A percentile compares a stretch with the other conserved stretches of the same genome.
Conservation (phyloP, 345 rosid species). For the Acer negundo region DNA sequence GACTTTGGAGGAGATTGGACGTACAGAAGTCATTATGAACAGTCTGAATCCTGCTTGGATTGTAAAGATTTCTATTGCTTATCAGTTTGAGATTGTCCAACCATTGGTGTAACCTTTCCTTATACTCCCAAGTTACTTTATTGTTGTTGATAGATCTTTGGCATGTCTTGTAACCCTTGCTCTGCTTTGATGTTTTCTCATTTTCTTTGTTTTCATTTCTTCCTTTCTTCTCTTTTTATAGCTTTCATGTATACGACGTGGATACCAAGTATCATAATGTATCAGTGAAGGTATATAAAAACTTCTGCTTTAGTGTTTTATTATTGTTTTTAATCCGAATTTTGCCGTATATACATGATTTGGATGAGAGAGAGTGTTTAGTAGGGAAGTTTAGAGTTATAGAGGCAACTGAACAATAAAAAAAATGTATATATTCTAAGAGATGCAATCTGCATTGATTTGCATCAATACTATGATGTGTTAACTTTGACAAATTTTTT, state of each 20-base stretch:
- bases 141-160: neutral
- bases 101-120: conserved; percentile 55
- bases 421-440: neutral
- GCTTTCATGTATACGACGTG: conserved; percentile 71
- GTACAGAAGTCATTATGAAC: conserved; percentile 80
- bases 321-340: conserved; percentile 3
- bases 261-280: conserved; percentile 68
- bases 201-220: conserved; percentile 1
- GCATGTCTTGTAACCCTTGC: neutral
- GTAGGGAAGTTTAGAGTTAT: neutral
- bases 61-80: conserved; percentile 58
- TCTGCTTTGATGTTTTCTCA: conserved; percentile 13
- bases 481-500: conserved; percentile 1
- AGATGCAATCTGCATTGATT: neutral
- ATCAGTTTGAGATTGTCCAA: conserved; percentile 83
- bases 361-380: neutral
- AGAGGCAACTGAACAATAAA: neutral
- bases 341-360: neutral
- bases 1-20: conserved; percentile 75
- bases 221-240: conserved; percentile 30
- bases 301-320: conserved; percentile 12
- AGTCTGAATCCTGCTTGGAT: conserved; percentile 80
- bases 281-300: conserved; percentile 63
- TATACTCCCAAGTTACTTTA: neutral
- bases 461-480: neutral